phyloP scores from a whole-genome alignment of 1,284 basidiomycete genomes.

The Tylopilus sp. region DNA sequence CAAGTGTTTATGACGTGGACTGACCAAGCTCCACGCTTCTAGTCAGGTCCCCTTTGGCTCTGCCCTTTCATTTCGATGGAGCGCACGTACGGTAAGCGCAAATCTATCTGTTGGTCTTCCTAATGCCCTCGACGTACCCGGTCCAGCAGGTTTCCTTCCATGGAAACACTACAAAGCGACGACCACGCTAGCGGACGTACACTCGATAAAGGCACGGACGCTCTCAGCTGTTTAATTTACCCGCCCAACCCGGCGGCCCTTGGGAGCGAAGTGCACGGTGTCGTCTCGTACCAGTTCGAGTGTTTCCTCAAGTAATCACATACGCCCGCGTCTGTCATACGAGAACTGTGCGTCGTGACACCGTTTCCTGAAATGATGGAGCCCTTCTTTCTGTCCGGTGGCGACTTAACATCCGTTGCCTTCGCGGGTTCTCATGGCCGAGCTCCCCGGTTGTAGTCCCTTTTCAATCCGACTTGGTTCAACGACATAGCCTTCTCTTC shows the following conservation, averaged over 20 bases:
- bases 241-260: conserved; percentile 7
- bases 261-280: conserved; percentile 4
- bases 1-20: background rate
- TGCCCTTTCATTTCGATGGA: background rate
- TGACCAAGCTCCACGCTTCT: background rate
- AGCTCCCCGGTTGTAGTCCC: conserved; percentile 12
- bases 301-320: conserved; percentile 6
- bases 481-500: background rate
- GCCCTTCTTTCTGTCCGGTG: conserved; percentile 13
- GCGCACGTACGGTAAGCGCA: background rate
- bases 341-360: conserved; percentile 6
- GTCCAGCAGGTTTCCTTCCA: conserved; percentile 7
- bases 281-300: conserved; percentile 3
- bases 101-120: background rate
- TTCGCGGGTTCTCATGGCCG: conserved; percentile 15
- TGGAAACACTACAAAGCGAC: conserved; percentile 1
- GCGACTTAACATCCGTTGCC: conserved; percentile 12
- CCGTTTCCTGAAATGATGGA: conserved; percentile 19
- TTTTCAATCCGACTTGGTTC: background rate
- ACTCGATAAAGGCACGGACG: conserved; percentile 5
- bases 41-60: background rate
- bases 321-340: conserved; percentile 8
- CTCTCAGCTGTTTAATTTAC: conserved; percentile 1
- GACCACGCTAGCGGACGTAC: background rate
- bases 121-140: background rate